Base-by-base conservation (phyloP, 2,329 filamentous ascomycete genomes). In the Penicillium corylophilum region DNA sequence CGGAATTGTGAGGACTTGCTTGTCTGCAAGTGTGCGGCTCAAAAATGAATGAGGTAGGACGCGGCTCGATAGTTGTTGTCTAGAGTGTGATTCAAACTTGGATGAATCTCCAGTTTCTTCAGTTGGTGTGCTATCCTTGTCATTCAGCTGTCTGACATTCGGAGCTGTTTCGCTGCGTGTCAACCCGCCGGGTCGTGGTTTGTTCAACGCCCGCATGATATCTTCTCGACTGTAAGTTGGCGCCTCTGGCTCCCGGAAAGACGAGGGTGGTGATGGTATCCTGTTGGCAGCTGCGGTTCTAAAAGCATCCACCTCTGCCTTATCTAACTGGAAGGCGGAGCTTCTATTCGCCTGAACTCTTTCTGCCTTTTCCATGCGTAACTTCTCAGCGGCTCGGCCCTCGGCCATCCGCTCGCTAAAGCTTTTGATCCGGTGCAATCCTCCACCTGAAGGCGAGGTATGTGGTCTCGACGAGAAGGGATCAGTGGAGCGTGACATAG, bases 351-450 rank as follows among this genome's bases (percentile, higher is more conserved):
- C 66, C 42, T 71, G 68, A 20, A 71, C 57, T 33, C 63, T 65
- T 45, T 74, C 70, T 38, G 67, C 67, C 42, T 67, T 71, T 44
- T 74, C 69, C 51, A 71, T 63, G 24, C 66, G 68, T 22, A 65
- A 64, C 48, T 70, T 72, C 26, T 76, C 73, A n/a, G 64, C 61
- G 18, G 68, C 64, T 42, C 75, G 83, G 33, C 85, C 86, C 44
- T 89, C 84, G 1, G 89, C 86, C 54, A 99, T 82, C 42, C 92
- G 81, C 70, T 97, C 91, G 66, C 89, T 96, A 71, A 97, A 99
- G 48, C 84, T 79, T 62, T 84, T 86, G 18, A 67, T 64, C 41
- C 60, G 71, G 52, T 46, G 60, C 22, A 55, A 46, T 15, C 58
- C 65, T 38, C 61, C 68, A 15, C 53, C 60, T 10, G 60, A 54